Evolutionary conservation across 495 filamentous ascomycete species (phyloP), one percentile per base, ranked within the genome.

Genomic region (Hypoxylon subgilvum): DNA sequence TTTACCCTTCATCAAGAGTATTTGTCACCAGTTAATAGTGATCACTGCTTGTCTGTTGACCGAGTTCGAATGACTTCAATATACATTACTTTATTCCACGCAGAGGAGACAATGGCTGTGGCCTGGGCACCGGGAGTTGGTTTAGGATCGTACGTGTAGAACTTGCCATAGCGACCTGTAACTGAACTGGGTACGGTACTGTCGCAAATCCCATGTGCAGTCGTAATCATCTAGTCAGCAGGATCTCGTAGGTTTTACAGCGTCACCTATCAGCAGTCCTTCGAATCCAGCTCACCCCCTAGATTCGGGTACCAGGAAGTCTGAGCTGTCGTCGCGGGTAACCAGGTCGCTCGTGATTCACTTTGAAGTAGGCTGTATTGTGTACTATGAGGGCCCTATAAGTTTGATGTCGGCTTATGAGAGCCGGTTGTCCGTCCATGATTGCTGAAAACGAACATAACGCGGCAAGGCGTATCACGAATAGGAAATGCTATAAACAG

Each of bases 361-460:
- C 23, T 27, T n/a, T n/a, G n/a, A n/a, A n/a, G n/a, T n/a, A n/a
- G n/a, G n/a, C n/a, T n/a, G n/a, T n/a, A n/a, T n/a, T n/a, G n/a
- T n/a, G n/a, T n/a, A n/a, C n/a, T n/a, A n/a, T n/a, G n/a, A n/a
- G n/a, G n/a, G n/a, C n/a, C n/a, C n/a, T n/a, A n/a, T n/a, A 8
- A 27, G 23, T 3, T 27, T 27, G 4, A 27, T 27, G 23, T 41
- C 22, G n/a, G n/a, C n/a, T n/a, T n/a, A 16, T 3, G 27, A 46
- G 42, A 32, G 42, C 27, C 41, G 21, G n/a, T 6, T 17, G 25
- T 6, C 25, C 42, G 45, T 23, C 27, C 22, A 12, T 38, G 17
- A 8, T 34, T 53, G 21, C 40, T 52, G 21, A 35, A 60, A 53
- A 53, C 36, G 48, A 60, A 60, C 21, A 52, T 9, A 42, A 47